These are phyloP conservation scores for Mycothermus thermophilus DNA, from an alignment of 495 filamentous ascomycete genomes.

Conservation along the genomic window DNA sequence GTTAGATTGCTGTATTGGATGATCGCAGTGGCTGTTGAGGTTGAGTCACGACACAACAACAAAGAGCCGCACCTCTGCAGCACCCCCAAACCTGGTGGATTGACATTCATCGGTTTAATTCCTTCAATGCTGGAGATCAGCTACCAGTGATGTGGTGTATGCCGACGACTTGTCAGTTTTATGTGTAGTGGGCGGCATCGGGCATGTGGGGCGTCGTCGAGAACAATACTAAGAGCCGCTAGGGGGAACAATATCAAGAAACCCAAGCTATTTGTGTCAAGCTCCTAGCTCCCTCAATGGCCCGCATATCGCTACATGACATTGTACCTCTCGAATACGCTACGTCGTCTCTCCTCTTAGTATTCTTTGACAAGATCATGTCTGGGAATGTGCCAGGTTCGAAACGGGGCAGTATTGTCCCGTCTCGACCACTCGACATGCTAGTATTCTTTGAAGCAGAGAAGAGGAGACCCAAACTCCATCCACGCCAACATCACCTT, in stretches of 20 bases:
- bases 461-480: not conserved
- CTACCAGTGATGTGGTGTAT: no score
- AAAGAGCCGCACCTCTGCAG: no score
- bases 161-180: conserved; percentile 5
- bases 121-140: no score
- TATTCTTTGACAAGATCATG: no score
- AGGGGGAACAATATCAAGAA: conserved; percentile 3
- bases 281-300: not conserved
- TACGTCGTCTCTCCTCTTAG: no score
- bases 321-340: conserved; percentile 4
- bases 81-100: not conserved
- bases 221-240: conserved; percentile 8
- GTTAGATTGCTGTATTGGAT: no score
- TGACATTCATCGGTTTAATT: no score
- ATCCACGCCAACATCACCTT: not conserved
- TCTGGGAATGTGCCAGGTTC: no score
- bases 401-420: no score
- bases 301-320: not conserved
- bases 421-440: no score
- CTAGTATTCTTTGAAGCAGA: conserved; percentile 3
- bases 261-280: conserved; percentile 2
- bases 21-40: no score
- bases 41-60: no score
- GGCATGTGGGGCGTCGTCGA: conserved; percentile 4
- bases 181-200: not conserved